phyloP scores from a whole-genome alignment of 352 stramenopile species.

The Phytophthora boehmeriae region DNA sequence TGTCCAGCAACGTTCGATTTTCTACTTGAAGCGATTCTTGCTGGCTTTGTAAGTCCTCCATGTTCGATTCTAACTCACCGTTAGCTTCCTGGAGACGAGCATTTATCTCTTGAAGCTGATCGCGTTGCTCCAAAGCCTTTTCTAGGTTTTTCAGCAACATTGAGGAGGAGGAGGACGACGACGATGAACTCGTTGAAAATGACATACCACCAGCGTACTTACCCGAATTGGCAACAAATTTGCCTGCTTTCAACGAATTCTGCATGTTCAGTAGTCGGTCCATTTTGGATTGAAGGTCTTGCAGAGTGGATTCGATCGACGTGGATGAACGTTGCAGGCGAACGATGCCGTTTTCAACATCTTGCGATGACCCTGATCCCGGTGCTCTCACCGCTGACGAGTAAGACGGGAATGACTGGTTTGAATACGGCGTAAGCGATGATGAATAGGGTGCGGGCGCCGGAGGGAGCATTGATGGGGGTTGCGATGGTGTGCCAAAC shows the following conservation, averaged over 20 bases:
- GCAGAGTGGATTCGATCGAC: slow-evolving; percentile 75
- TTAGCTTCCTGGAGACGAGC: slow-evolving; percentile 53
- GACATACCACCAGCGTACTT: slow-evolving; percentile 21
- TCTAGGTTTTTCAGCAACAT: slow-evolving; percentile 78
- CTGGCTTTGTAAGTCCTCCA: slow-evolving; percentile 66
- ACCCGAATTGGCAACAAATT: slow-evolving; percentile 43
- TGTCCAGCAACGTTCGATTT: slow-evolving; percentile 72
- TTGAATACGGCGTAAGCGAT: slow-evolving; percentile 36
- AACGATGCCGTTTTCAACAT: slow-evolving; percentile 71
- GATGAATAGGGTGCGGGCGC: slow-evolving; percentile 26
- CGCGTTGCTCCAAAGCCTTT: slow-evolving; percentile 68
- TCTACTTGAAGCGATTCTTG: slow-evolving; percentile 69
- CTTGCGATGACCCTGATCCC: slow-evolving; percentile 25
- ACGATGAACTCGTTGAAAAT: slow-evolving; percentile 32
- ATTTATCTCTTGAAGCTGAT: slow-evolving; percentile 67
- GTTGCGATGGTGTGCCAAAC: slow-evolving; percentile 22
- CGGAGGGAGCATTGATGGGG: slow-evolving; percentile 14
- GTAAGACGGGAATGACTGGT: slow-evolving; percentile 23
- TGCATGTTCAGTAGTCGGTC: slow-evolving; percentile 74
- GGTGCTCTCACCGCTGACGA: slow-evolving; percentile 6
- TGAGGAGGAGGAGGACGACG: slow-evolving; percentile 41
- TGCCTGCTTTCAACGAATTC: slow-evolving; percentile 47
- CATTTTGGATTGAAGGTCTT: slow-evolving; percentile 83
- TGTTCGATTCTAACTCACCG: slow-evolving; percentile 53
- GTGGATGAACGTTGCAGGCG: slow-evolving; percentile 78